Evolutionary conservation across 2,329 filamentous ascomycete genomes (phyloP).

Genomic region (Cordyceps cateniannulata): DNA sequence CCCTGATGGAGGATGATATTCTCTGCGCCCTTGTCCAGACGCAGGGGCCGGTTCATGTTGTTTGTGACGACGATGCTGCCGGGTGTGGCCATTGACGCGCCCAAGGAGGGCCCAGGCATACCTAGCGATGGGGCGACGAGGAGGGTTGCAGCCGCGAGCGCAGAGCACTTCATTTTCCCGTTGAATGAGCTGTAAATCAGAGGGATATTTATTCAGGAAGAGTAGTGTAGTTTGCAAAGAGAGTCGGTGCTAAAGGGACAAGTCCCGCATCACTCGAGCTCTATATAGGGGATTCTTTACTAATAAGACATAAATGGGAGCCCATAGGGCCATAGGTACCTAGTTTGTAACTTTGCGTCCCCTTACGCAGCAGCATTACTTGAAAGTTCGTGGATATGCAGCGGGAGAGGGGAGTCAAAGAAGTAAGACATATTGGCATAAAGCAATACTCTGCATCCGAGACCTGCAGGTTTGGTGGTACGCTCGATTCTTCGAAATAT

Average conservation of each 20-base stretch:
- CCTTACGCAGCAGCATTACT: too few species aligned
- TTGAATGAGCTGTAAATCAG: not conserved
- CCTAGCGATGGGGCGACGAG: not conserved
- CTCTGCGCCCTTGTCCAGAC: not conserved
- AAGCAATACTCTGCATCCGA: too few species aligned
- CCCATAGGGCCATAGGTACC: too few species aligned
- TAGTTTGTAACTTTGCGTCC: too few species aligned
- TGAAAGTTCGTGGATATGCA: too few species aligned
- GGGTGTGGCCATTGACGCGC: not conserved
- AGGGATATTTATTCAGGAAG: not conserved
- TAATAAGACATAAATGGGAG: too few species aligned
- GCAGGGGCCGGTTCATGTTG: not conserved
- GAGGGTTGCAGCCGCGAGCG: not conserved
- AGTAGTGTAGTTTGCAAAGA: not conserved
- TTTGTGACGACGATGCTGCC: not conserved
- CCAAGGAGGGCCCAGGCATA: not conserved
- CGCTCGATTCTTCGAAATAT: too few species aligned
- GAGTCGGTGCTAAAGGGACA: not conserved
- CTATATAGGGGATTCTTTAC: slow-evolving; percentile 1
- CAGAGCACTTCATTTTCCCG: not conserved
- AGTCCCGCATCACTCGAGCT: not conserved
- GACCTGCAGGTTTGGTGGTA: too few species aligned
- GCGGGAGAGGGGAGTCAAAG: too few species aligned
- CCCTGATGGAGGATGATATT: not conserved
- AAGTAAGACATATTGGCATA: too few species aligned